phyloP scores from a whole-genome alignment of 176 grass and related monocot species.

The Cenchrus americanus region DNA sequence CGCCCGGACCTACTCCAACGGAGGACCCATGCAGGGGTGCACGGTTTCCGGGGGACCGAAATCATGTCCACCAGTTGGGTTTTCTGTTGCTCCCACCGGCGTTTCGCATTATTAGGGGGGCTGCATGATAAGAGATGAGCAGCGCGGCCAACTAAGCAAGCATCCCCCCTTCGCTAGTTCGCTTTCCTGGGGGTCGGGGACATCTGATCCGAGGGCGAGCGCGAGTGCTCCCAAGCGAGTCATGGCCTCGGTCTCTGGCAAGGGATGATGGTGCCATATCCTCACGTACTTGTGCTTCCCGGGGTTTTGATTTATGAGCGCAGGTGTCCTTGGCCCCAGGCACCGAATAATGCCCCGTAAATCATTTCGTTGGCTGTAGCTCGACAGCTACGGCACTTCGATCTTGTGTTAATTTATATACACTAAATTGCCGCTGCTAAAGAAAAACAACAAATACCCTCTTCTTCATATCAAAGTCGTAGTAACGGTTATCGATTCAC shows the following conservation, averaged over 20 bases:
- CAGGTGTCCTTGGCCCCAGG: slow-evolving; percentile 31
- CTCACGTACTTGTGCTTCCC: neutral
- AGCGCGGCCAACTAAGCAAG: slow-evolving; percentile 4
- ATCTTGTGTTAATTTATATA: too few relatives aligned
- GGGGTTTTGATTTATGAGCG: neutral
- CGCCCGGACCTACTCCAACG: neutral
- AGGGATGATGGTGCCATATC: neutral
- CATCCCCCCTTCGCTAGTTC: slow-evolving; percentile 30
- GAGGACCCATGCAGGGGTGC: slow-evolving; percentile 24
- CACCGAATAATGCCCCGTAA: neutral
- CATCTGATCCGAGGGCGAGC: slow-evolving; percentile 7
- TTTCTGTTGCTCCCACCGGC: neutral
- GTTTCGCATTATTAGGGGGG: slow-evolving; percentile 32
- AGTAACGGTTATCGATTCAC: neutral
- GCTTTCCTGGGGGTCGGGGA: neutral
- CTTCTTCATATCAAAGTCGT: neutral
- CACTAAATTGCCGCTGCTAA: too few relatives aligned
- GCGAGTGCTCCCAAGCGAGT: slow-evolving; percentile 27
- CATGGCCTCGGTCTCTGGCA: slow-evolving; percentile 11
- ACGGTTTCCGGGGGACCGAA: slow-evolving; percentile 14
- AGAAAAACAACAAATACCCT: too few relatives aligned
- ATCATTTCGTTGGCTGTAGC: slow-evolving; percentile 17
- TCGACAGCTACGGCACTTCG: neutral
- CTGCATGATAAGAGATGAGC: slow-evolving; percentile 1
- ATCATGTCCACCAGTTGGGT: slow-evolving; percentile 39